These are phyloP conservation scores for Artemisia annua DNA, from an alignment of 129 eudicot genomes.

Conservation along the genomic window DNA sequence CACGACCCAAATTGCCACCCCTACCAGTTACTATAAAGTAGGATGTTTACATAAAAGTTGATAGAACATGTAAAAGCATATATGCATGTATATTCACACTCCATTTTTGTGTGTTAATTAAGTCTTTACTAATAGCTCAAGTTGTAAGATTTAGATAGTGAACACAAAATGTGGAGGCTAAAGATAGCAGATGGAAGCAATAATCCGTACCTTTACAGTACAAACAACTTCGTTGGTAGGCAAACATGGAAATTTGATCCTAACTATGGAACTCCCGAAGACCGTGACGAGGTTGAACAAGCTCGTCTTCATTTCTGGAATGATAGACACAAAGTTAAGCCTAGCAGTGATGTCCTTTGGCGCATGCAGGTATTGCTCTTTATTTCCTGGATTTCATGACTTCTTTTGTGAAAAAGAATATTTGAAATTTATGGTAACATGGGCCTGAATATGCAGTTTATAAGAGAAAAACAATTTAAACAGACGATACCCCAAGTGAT, in stretches of 20 bases:
- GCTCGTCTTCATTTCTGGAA: slow-evolving; percentile 47
- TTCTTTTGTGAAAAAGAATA: neutral
- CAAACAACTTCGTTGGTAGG: slow-evolving; percentile 46
- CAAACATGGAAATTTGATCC: slow-evolving; percentile 63
- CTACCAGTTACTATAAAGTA: no score
- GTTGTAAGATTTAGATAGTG: no score
- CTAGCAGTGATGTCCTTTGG: slow-evolving; percentile 46
- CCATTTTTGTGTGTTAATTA: no score
- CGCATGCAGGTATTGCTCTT: slow-evolving; percentile 42
- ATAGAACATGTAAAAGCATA: no score
- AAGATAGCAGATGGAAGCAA: slow-evolving; percentile 49
- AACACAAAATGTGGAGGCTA: slow-evolving; percentile 49
- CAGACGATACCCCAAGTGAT: slow-evolving; percentile 56
- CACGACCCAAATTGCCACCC: no score
- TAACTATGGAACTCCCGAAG: slow-evolving; percentile 39
- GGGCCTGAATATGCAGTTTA: slow-evolving; percentile 40
- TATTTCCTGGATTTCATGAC: neutral
- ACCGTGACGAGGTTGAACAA: slow-evolving; percentile 40
- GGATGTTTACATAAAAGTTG: no score
- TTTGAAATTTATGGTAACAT: neutral
- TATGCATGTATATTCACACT: no score
- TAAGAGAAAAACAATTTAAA: slow-evolving; percentile 58
- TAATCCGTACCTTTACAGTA: slow-evolving; percentile 41
- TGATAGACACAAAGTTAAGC: slow-evolving; percentile 37
- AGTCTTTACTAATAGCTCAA: no score